A percentile compares a stretch with the other conserved stretches of the same genome.
Conservation (phyloP, 2,329 filamentous ascomycete species). For the Ramularia endophylla region DNA sequence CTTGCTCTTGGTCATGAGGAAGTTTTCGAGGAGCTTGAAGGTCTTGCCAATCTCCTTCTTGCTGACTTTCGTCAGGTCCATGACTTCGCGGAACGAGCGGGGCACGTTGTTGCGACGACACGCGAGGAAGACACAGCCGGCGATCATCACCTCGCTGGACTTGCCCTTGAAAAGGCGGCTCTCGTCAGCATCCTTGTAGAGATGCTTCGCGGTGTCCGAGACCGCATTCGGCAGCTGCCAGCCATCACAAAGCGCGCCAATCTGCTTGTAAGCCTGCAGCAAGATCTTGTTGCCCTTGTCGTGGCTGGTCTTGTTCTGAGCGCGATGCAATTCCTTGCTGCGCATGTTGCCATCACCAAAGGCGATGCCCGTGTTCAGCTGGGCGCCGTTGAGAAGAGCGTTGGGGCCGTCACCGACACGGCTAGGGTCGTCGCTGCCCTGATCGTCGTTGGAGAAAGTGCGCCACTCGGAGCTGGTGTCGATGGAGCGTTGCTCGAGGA, state of each 20-base stretch:
- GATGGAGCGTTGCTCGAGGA: slow-evolving; percentile 84
- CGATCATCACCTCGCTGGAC: slow-evolving; percentile 86
- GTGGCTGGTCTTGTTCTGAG: slow-evolving; percentile 72
- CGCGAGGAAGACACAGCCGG: slow-evolving; percentile 95
- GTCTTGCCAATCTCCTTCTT: slow-evolving; percentile 97
- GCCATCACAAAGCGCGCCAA: slow-evolving; percentile 78
- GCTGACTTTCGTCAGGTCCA: slow-evolving; percentile 82
- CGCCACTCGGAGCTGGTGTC: slow-evolving; percentile 98
- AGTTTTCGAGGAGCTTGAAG: slow-evolving; percentile 88
- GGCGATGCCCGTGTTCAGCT: slow-evolving; percentile 82
- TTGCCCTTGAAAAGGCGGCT: slow-evolving; percentile 93
- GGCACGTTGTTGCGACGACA: slow-evolving; percentile 84
- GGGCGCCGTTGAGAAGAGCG: slow-evolving; percentile 80
- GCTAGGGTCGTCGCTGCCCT: slow-evolving; percentile 91
- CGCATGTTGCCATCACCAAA: slow-evolving; percentile 69
- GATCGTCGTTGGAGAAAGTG: slow-evolving; percentile 97
- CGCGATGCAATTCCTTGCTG: slow-evolving; percentile 70
- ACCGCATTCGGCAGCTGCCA: slow-evolving; percentile 76
- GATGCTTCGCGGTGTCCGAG: slow-evolving; percentile 84
- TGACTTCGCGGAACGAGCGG: slow-evolving; percentile 91
- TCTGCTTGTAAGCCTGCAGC: slow-evolving; percentile 79
- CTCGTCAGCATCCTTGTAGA: slow-evolving; percentile 93
- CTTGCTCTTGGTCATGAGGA: slow-evolving; percentile 68
- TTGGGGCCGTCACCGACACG: slow-evolving; percentile 96
- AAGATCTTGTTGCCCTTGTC: slow-evolving; percentile 81